Evolutionary conservation across 2,329 filamentous ascomycete genomes (phyloP).

Genomic region (Penicillium sp.): DNA sequence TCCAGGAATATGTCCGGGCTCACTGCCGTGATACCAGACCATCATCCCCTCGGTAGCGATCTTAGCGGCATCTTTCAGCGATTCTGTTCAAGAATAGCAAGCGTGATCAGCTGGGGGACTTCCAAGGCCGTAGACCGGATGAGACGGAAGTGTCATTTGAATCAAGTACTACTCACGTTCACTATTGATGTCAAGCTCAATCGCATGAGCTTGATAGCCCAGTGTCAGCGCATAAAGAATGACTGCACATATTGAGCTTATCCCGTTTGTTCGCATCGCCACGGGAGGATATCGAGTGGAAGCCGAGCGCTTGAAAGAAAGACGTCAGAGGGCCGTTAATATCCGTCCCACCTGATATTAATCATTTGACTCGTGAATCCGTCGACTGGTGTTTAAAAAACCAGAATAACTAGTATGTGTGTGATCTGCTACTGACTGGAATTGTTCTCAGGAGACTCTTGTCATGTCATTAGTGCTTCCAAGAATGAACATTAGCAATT

Average conservation of each 20-base stretch:
- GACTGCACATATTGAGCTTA: constrained; percentile 16
- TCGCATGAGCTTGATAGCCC: constrained; percentile 9
- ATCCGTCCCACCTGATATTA: background rate
- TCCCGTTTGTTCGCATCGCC: constrained; percentile 14
- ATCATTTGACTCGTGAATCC: background rate
- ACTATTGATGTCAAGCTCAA: constrained; percentile 14
- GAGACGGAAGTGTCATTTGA: background rate
- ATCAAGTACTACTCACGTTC: constrained; percentile 8
- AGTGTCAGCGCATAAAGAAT: constrained; percentile 14
- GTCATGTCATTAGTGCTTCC: background rate
- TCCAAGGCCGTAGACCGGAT: background rate
- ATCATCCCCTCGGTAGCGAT: constrained; percentile 55
- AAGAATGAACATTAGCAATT: background rate
- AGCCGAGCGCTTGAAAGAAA: background rate
- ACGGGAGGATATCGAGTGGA: background rate
- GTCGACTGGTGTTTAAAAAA: background rate
- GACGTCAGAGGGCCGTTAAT: background rate
- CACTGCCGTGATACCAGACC: constrained; percentile 57
- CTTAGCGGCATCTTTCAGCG: constrained; percentile 50
- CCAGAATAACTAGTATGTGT: background rate
- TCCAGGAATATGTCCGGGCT: constrained; percentile 55
- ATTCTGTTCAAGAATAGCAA: constrained; percentile 34
- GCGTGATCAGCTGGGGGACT: background rate
- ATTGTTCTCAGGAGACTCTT: background rate
- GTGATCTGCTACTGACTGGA: background rate